phyloP scores from a whole-genome alignment of 495 filamentous ascomycete genomes.

The Hypoxylon crocopeplum region DNA sequence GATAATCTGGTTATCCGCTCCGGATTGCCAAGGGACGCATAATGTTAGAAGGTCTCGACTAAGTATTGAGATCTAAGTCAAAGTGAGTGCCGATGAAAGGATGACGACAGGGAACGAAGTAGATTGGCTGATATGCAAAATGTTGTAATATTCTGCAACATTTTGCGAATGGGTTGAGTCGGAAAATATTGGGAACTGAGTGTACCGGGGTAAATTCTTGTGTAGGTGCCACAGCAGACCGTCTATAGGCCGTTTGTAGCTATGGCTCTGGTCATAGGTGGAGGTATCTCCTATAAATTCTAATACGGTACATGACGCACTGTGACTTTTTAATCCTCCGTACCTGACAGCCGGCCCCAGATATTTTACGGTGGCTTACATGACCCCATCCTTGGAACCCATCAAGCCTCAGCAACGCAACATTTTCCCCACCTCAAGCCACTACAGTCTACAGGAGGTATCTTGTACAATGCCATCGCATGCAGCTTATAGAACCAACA shows the following conservation, averaged over 20 bases:
- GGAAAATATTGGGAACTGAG: not conserved
- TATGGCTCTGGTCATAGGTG: too few species aligned
- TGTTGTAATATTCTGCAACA: conserved; percentile 16
- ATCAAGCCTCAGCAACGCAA: not conserved
- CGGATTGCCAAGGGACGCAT: conserved; percentile 21
- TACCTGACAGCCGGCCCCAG: not conserved
- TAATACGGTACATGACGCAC: conserved; percentile 17
- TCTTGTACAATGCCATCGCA: too few species aligned
- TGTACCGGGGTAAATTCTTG: too few species aligned
- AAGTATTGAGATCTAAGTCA: not conserved
- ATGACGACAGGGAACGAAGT: conserved; percentile 6
- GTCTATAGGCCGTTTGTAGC: too few species aligned
- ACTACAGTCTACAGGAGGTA: not conserved
- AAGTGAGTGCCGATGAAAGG: not conserved
- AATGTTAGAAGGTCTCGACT: conserved; percentile 3
- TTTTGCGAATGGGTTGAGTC: conserved; percentile 4
- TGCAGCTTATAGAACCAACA: too few species aligned
- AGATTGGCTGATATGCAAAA: conserved; percentile 2
- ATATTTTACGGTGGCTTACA: not conserved
- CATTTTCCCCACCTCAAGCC: conserved; percentile 9
- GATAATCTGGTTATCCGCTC: conserved; percentile 20
- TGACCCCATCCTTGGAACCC: too few species aligned
- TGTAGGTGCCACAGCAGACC: too few species aligned
- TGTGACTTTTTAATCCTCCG: not conserved
- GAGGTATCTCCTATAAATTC: too few species aligned